These are phyloP conservation scores for Pseudonitzschia pungens DNA, from an alignment of 108 stramenopile genomes.

Conservation along the genomic window DNA sequence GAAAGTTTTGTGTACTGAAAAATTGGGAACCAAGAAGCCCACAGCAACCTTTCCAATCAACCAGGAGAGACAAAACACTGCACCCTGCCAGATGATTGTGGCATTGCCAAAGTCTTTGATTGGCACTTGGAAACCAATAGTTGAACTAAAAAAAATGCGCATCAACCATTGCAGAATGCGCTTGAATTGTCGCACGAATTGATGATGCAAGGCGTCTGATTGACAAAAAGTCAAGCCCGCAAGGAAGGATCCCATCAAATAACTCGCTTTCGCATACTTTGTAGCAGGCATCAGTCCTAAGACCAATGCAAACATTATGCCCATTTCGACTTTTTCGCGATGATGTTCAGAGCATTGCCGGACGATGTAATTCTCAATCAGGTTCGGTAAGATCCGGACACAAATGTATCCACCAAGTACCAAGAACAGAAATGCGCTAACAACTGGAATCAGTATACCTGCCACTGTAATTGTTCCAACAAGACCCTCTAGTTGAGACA, in stretches of 20 bases:
- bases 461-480: constrained; percentile 50
- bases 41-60: constrained; percentile 70
- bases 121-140: constrained; percentile 77
- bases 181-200: constrained; percentile 76
- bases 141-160: constrained; percentile 86
- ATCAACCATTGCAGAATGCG: constrained; percentile 82
- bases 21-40: constrained; percentile 82
- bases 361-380: constrained; percentile 48
- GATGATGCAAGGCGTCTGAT: constrained; percentile 54
- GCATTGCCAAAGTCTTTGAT: constrained; percentile 63
- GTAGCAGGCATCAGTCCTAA: constrained; percentile 61
- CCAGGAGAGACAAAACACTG: constrained; percentile 57
- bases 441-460: constrained; percentile 62
- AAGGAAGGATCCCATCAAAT: constrained; percentile 60
- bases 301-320: constrained; percentile 52
- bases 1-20: constrained; percentile 53
- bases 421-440: constrained; percentile 64
- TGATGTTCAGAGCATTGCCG: constrained; percentile 24
- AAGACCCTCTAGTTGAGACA: constrained; percentile 66
- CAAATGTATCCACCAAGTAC: constrained; percentile 72
- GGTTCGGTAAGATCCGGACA: constrained; percentile 50
- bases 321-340: constrained; percentile 55
- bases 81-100: constrained; percentile 67
- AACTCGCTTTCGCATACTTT: constrained; percentile 55
- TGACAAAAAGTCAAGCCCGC: constrained; percentile 80